Percentiles rank a stretch among this genome's conserved stretches.
phyloP scores from a whole-genome alignment of 257 asterid genomes.

The Fraxinus anomala region DNA sequence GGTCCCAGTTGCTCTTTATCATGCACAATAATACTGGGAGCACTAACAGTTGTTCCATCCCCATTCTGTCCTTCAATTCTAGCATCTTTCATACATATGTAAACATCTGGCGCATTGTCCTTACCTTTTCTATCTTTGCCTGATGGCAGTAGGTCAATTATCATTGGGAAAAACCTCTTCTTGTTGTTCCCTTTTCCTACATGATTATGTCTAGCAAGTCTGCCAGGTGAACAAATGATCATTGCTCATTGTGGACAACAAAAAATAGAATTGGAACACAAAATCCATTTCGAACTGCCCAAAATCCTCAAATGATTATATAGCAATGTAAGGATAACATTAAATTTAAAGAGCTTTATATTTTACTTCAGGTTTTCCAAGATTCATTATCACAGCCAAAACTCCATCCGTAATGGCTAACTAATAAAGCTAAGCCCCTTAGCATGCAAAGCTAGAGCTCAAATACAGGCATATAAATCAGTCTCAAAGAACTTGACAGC shows the following conservation, averaged over 20 bases:
- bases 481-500: neutral
- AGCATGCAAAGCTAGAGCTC: neutral
- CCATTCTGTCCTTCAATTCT: constrained; percentile 21
- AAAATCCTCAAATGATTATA: neutral
- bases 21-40: constrained; percentile 4
- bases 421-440: neutral
- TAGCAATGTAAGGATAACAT: neutral
- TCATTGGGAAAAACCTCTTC: constrained; percentile 29
- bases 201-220: constrained; percentile 5
- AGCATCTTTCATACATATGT: constrained; percentile 7
- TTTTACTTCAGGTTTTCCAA: neutral
- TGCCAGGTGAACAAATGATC: constrained; percentile 3
- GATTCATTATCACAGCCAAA: neutral
- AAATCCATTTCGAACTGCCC: neutral
- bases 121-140: constrained; percentile 19
- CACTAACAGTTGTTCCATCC: constrained; percentile 29
- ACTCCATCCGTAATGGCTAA: neutral
- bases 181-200: neutral
- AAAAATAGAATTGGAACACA: neutral
- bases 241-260: neutral
- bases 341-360: neutral
- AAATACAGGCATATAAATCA: neutral
- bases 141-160: constrained; percentile 34
- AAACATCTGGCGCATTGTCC: constrained; percentile 11
- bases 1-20: constrained; percentile 10